Percentiles rank a stretch among this genome's conserved stretches.
Evolutionary conservation across 306 rosid genomes (phyloP).

Genomic region (Sophora flavescens): DNA sequence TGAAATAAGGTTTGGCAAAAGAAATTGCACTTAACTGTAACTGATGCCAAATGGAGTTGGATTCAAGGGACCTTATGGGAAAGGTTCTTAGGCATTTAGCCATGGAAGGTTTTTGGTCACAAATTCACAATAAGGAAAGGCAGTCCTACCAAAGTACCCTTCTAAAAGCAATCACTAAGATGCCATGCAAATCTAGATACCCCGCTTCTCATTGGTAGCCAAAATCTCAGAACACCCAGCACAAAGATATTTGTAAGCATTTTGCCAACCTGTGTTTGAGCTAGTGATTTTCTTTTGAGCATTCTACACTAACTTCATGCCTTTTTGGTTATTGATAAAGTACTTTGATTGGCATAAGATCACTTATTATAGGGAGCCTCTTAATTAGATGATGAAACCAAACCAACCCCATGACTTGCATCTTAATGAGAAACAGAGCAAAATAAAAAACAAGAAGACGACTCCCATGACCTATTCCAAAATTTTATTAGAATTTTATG

Average conservation of each 20-base stretch:
- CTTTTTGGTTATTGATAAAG: constrained; percentile 58
- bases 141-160: constrained; percentile 73
- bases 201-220: constrained; percentile 69
- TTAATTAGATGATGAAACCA: too few relatives aligned
- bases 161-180: constrained; percentile 88
- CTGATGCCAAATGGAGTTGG: constrained; percentile 82
- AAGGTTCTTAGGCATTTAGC: constrained; percentile 53
- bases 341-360: constrained; percentile 8
- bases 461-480: too few relatives aligned
- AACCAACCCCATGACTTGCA: too few relatives aligned
- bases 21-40: constrained; percentile 69
- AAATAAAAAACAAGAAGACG: too few relatives aligned
- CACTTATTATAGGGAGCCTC: too few relatives aligned
- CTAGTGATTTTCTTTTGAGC: constrained; percentile 62
- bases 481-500: too few relatives aligned
- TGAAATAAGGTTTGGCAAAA: constrained; percentile 4
- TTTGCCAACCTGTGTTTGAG: constrained; percentile 75
- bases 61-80: constrained; percentile 80
- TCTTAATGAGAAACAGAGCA: too few relatives aligned
- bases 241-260: constrained; percentile 70
- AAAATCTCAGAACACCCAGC: constrained; percentile 76
- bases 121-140: constrained; percentile 78
- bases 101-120: constrained; percentile 57
- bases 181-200: constrained; percentile 93
- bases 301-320: constrained; percentile 55